Percentiles rank a stretch among this genome's conserved stretches.
phyloP scores from a whole-genome alignment of 805 yeast genomes.

The Middelhovenomyces tepae region DNA sequence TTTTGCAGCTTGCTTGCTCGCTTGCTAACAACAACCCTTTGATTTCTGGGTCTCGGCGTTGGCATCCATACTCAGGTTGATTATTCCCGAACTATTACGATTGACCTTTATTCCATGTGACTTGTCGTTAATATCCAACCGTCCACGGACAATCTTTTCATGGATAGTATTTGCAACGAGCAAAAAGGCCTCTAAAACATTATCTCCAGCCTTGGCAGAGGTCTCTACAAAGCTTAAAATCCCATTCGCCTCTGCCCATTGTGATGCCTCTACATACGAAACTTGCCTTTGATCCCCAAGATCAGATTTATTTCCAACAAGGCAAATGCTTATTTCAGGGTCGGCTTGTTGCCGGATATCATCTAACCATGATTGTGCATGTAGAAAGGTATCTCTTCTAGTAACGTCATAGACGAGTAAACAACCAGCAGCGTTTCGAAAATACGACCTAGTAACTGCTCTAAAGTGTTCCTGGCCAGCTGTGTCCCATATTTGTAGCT shows the following conservation, averaged over 20 bases:
- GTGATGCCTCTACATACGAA: slow-evolving; percentile 24
- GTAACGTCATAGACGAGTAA: slow-evolving; percentile 30
- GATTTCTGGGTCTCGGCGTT: slow-evolving; percentile 5
- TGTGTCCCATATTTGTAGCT: slow-evolving; percentile 30
- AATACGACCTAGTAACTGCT: slow-evolving; percentile 29
- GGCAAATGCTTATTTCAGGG: slow-evolving; percentile 55
- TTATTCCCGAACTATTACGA: slow-evolving; percentile 9
- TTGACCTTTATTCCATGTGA: slow-evolving; percentile 21
- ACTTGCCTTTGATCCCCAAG: slow-evolving; percentile 31
- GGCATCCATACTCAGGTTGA: slow-evolving; percentile 13
- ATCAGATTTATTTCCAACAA: slow-evolving; percentile 77
- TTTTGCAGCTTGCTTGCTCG: too few relatives aligned
- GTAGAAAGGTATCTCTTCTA: slow-evolving; percentile 25
- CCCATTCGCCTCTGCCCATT: slow-evolving; percentile 43
- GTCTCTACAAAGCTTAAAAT: slow-evolving; percentile 39
- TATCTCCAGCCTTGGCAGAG: slow-evolving; percentile 57
- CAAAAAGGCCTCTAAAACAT: slow-evolving; percentile 39
- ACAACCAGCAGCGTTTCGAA: slow-evolving; percentile 31
- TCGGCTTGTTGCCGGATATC: slow-evolving; percentile 67
- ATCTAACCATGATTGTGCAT: slow-evolving; percentile 53
- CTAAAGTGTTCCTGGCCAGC: slow-evolving; percentile 32
- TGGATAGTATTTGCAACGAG: slow-evolving; percentile 26
- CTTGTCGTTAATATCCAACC: slow-evolving; percentile 23
- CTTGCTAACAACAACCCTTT: slow-evolving; percentile 10
- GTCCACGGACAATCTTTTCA: slow-evolving; percentile 24